phyloP scores from a whole-genome alignment of 192 early-diverging fungal genomes.

The Umbelopsis isabellina region DNA sequence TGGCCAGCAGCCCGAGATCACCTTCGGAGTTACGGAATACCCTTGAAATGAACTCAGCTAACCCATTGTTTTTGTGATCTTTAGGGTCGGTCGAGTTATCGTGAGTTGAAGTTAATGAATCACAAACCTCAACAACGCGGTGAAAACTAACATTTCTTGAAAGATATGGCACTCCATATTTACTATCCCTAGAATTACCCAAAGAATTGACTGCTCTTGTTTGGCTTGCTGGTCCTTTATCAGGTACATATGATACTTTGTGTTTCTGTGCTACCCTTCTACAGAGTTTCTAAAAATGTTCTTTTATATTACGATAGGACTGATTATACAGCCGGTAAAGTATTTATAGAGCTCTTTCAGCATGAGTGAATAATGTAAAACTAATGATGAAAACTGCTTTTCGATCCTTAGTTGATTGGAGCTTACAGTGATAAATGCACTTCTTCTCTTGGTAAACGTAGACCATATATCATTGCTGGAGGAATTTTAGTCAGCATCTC shows the following conservation, averaged over 20 bases:
- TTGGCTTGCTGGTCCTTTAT: constrained; percentile 74
- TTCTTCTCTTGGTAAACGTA: constrained; percentile 71
- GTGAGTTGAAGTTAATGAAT: constrained; percentile 30
- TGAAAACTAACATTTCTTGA: not conserved
- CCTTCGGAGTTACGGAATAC: not conserved
- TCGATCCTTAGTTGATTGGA: constrained; percentile 61
- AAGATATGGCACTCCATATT: constrained; percentile 71
- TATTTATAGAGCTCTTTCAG: not conserved
- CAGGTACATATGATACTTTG: constrained; percentile 32
- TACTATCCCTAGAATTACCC: constrained; percentile 60
- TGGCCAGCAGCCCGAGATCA: constrained; percentile 1
- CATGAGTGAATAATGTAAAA: not conserved
- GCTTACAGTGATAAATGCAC: constrained; percentile 80
- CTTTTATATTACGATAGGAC: constrained; percentile 36
- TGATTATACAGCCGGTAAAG: constrained; percentile 54
- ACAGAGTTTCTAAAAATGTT: not conserved
- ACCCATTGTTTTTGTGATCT: not conserved
- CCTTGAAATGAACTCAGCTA: not conserved
- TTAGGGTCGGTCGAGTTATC: constrained; percentile 75
- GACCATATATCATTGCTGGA: constrained; percentile 83
- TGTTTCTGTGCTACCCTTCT: not conserved
- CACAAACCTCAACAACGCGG: not conserved
- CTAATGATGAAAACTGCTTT: not conserved
- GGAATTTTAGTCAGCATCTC: constrained; percentile 65
- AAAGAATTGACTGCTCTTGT: constrained; percentile 62